Evolutionary conservation across 2,329 filamentous ascomycete species (phyloP).

Genomic region (Thelonectria blattea): DNA sequence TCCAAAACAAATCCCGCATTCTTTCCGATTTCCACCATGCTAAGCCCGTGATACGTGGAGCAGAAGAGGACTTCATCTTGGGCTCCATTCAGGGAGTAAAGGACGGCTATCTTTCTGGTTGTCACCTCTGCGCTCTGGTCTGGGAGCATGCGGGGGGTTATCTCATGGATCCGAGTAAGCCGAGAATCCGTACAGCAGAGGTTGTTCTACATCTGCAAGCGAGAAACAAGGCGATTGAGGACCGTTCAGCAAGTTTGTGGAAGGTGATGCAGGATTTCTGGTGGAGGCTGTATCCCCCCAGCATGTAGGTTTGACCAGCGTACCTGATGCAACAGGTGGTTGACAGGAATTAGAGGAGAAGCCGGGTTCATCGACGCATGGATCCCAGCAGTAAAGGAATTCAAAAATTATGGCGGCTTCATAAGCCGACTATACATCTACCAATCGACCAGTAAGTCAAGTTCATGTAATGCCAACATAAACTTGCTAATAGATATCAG

Average conservation of each 20-base stretch:
- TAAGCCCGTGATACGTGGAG: no score
- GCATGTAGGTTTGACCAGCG: not conserved
- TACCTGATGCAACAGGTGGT: not conserved
- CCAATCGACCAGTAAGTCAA: slow-evolving; percentile 15
- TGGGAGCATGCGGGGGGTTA: slow-evolving; percentile 5
- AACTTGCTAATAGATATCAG: no score
- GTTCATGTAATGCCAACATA: not conserved
- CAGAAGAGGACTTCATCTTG: not conserved
- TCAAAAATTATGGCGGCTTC: no score
- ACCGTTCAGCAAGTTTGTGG: not conserved
- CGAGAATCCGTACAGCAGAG: no score
- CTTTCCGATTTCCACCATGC: not conserved
- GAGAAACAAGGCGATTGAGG: slow-evolving; percentile 5
- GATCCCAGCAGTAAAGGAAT: not conserved
- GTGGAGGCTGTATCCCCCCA: slow-evolving; percentile 1
- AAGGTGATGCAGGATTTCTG: not conserved
- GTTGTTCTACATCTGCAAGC: not conserved
- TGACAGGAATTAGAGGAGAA: not conserved
- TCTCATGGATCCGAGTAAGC: not conserved
- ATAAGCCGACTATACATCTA: slow-evolving; percentile 11
- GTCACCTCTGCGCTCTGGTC: slow-evolving; percentile 10
- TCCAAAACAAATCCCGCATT: not conserved
- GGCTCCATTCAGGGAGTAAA: not conserved
- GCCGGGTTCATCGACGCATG: not conserved
- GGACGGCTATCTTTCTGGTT: slow-evolving; percentile 3